A percentile compares a stretch with the other conserved stretches of the same genome.
phyloP scores from a whole-genome alignment of 148 eudicot species.

The Euryodendron excelsum region DNA sequence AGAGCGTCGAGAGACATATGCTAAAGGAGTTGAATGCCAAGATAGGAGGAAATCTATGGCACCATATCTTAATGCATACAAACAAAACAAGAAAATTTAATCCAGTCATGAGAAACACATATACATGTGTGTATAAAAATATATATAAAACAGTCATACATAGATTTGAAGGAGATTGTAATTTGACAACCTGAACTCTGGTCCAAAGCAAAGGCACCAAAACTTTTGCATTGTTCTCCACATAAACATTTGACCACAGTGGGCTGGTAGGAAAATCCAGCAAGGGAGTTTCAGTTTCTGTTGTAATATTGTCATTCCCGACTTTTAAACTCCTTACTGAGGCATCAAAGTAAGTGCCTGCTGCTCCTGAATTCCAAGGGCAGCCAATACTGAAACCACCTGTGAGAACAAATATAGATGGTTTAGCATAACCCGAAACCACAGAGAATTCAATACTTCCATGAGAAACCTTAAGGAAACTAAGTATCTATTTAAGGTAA shows the following conservation, averaged over 20 bases:
- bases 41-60: not conserved
- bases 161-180: slow-evolving; percentile 1
- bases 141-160: not conserved
- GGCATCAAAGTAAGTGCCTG: slow-evolving; percentile 81
- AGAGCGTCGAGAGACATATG: too few species aligned
- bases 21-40: not conserved
- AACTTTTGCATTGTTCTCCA: slow-evolving; percentile 83
- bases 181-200: slow-evolving; percentile 74
- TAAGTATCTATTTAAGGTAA: not conserved
- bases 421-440: slow-evolving; percentile 3
- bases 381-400: slow-evolving; percentile 85
- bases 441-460: not conserved
- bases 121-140: not conserved
- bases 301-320: slow-evolving; percentile 66
- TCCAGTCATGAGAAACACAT: not conserved
- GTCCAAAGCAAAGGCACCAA: slow-evolving; percentile 89
- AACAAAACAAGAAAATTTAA: not conserved
- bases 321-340: slow-evolving; percentile 67
- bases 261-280: slow-evolving; percentile 78
- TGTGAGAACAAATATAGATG: slow-evolving; percentile 29
- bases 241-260: slow-evolving; percentile 73
- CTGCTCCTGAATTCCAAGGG: slow-evolving; percentile 75
- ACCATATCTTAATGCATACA: not conserved
- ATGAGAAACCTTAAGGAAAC: slow-evolving; percentile 5
- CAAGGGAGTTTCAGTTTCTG: slow-evolving; percentile 84